These are phyloP conservation scores for Rhododendron griersonianum DNA, from an alignment of 148 eudicot genomes.

Conservation along the genomic window DNA sequence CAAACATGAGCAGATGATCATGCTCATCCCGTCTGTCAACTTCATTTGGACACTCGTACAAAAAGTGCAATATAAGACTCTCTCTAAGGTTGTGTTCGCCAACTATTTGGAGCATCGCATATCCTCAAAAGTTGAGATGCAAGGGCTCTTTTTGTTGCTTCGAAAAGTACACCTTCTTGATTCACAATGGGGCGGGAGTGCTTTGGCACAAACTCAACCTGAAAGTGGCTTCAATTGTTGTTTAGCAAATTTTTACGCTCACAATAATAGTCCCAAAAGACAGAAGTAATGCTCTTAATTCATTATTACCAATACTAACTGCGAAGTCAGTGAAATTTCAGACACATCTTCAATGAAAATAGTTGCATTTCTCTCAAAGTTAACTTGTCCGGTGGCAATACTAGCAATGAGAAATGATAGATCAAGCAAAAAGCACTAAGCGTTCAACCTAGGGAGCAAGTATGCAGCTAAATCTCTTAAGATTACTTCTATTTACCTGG, in stretches of 20 bases:
- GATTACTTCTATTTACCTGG: conserved; percentile 55
- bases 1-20: neutral
- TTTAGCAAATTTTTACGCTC: neutral
- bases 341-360: neutral
- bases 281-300: neutral
- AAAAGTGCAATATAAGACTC: neutral
- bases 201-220: neutral
- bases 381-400: neutral
- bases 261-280: neutral
- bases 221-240: conserved; percentile 1
- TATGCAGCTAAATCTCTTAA: neutral
- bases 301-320: neutral
- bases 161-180: neutral
- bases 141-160: neutral
- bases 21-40: neutral
- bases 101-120: neutral
- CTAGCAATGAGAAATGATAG: neutral
- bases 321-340: neutral
- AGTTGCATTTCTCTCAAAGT: neutral
- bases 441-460: neutral
- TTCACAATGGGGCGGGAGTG: neutral
- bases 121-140: neutral
- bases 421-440: neutral
- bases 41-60: neutral
- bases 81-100: neutral